Conservation (phyloP, 495 filamentous ascomycete species). For the Penicillium alfredii region DNA sequence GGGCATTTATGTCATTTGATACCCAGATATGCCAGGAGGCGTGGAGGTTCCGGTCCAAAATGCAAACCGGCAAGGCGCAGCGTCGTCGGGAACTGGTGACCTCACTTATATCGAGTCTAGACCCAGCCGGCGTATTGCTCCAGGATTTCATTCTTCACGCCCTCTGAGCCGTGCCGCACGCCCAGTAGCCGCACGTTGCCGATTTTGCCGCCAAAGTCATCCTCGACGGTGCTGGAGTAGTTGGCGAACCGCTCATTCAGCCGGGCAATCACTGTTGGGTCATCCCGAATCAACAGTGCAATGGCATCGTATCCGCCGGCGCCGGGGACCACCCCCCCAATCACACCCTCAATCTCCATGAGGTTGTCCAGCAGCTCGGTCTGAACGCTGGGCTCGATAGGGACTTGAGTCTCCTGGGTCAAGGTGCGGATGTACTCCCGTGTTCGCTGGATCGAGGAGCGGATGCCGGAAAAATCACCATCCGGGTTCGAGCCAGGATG, state of each 20-base stretch:
- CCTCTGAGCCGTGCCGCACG: constrained; percentile 84
- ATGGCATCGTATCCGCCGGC: constrained; percentile 94
- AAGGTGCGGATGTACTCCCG: constrained; percentile 63
- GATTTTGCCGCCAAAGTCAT: constrained; percentile 52
- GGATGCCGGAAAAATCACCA: constrained; percentile 31
- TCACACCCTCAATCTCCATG: constrained; percentile 65
- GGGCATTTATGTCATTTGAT: constrained; percentile 9
- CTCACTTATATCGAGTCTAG: constrained; percentile 9
- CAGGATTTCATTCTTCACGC: constrained; percentile 61
- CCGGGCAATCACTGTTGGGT: constrained; percentile 55
- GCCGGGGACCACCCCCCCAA: constrained; percentile 88
- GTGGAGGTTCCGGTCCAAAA: constrained; percentile 1
- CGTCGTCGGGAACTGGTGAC: too few species aligned
- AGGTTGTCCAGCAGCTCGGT: constrained; percentile 75
- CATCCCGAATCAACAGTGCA: constrained; percentile 71
- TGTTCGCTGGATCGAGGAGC: constrained; percentile 44
- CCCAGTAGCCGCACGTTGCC: constrained; percentile 70
- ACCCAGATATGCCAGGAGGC: constrained; percentile 1
- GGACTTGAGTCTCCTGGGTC: constrained; percentile 67
- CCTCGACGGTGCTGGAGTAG: constrained; percentile 54
- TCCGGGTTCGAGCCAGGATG: constrained; percentile 24
- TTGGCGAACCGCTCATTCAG: constrained; percentile 56
- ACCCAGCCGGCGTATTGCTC: constrained; percentile 61
- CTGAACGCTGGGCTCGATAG: constrained; percentile 85
- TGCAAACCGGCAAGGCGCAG: constrained; percentile 4